A percentile compares a stretch with the other conserved stretches of the same genome.
Conservation (phyloP, 768 basidiomycete species). For the Tricholoma sp. region DNA sequence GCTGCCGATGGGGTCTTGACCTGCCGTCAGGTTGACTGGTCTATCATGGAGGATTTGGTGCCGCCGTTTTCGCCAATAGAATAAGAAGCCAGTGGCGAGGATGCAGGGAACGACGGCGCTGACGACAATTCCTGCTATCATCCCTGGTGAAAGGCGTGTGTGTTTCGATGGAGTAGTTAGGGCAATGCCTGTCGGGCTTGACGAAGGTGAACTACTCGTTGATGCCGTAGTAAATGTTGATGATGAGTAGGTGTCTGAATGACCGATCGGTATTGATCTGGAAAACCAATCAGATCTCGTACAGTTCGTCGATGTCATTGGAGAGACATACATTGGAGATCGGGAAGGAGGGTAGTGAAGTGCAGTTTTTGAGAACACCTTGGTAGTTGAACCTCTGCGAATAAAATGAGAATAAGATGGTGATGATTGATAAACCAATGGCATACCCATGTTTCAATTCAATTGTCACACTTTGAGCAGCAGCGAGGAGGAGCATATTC, state of each 20-base stretch:
- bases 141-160: neutral
- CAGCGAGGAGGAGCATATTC: neutral
- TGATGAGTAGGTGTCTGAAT: neutral
- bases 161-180: neutral
- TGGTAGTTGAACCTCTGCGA: neutral
- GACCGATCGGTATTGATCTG: neutral
- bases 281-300: neutral
- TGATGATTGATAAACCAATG: neutral
- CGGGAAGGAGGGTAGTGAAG: too few species aligned
- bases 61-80: neutral
- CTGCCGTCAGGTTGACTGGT: neutral
- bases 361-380: neutral
- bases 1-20: neutral
- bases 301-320: neutral
- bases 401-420: neutral
- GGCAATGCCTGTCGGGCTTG: neutral
- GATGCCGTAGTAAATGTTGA: neutral
- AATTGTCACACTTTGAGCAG: neutral
- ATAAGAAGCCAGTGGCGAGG: neutral
- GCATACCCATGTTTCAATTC: neutral
- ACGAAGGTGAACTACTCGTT: neutral
- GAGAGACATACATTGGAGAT: neutral
- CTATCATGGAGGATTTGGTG: neutral
- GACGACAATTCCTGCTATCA: neutral
- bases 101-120: neutral